phyloP scores from a whole-genome alignment of 78 protist species.

The Dictyostelium brefeldianum region DNA sequence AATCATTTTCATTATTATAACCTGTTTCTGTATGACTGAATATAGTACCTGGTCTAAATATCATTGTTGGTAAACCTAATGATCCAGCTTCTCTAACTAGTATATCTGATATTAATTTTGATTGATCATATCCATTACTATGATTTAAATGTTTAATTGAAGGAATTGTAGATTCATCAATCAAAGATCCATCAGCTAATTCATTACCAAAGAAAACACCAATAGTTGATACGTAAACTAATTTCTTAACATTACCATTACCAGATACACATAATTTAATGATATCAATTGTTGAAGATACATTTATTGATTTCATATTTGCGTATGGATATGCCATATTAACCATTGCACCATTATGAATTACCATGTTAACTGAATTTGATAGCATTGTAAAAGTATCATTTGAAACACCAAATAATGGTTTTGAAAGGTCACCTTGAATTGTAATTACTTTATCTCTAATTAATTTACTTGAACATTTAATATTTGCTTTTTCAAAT shows the following conservation, averaged over 20 bases:
- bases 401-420: constrained; percentile 45
- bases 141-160: not conserved
- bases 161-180: constrained; percentile 27
- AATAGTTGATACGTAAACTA: constrained; percentile 30
- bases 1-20: constrained; percentile 51
- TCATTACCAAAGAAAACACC: constrained; percentile 25
- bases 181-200: not conserved
- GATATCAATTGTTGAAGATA: constrained; percentile 25
- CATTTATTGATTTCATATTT: constrained; percentile 51
- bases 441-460: constrained; percentile 23
- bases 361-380: constrained; percentile 43
- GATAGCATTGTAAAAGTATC: constrained; percentile 3
- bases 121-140: constrained; percentile 39
- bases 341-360: constrained; percentile 90
- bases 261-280: not conserved
- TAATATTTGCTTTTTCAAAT: not conserved
- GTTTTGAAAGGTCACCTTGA: constrained; percentile 71
- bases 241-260: not conserved
- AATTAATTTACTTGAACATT: not conserved
- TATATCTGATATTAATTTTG: constrained; percentile 42
- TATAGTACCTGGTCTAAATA: constrained; percentile 57
- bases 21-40: constrained; percentile 45
- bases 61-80: constrained; percentile 44
- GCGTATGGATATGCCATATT: constrained; percentile 52
- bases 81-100: constrained; percentile 38